These are phyloP conservation scores for Thelonectria discophora DNA, from an alignment of 2,329 filamentous ascomycete genomes.

Conservation along the genomic window DNA sequence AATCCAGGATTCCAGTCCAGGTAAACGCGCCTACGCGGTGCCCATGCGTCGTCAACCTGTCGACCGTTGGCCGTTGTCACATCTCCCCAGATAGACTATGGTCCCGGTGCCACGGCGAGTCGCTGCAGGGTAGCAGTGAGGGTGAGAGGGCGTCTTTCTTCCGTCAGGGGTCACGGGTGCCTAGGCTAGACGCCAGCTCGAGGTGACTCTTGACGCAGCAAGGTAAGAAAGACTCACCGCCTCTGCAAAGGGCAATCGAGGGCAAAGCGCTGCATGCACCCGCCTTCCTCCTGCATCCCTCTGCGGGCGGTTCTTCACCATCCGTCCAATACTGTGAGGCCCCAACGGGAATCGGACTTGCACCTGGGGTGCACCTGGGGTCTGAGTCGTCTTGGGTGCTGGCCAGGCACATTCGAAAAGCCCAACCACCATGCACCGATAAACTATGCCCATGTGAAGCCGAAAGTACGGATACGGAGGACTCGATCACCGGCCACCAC, in stretches of 20 bases:
- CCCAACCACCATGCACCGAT: constrained; percentile 1
- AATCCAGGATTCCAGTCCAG: too few relatives aligned
- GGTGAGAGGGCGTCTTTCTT: too few relatives aligned
- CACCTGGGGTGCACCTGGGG: too few relatives aligned
- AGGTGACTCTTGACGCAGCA: too few relatives aligned
- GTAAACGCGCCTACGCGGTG: constrained; percentile 22
- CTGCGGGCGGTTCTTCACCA: background rate
- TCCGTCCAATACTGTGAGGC: too few relatives aligned
- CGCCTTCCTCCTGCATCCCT: background rate
- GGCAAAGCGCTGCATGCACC: background rate
- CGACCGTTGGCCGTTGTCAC: constrained; percentile 4
- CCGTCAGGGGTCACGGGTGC: too few relatives aligned
- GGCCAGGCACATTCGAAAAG: background rate
- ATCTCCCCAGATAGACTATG: constrained; percentile 21
- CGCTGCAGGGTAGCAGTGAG: background rate
- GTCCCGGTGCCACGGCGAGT: background rate
- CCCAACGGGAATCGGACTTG: too few relatives aligned
- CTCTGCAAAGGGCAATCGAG: background rate
- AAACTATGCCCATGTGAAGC: background rate
- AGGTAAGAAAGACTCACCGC: too few relatives aligned
- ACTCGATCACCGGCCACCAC: too few relatives aligned
- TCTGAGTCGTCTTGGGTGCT: background rate
- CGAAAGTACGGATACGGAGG: background rate
- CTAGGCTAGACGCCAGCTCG: too few relatives aligned
- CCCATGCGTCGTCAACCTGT: constrained; percentile 15